Evolutionary conservation across 2,329 filamentous ascomycete genomes (phyloP), one percentile per base, ranked within the genome.

Genomic region (Fusarium citri): DNA sequence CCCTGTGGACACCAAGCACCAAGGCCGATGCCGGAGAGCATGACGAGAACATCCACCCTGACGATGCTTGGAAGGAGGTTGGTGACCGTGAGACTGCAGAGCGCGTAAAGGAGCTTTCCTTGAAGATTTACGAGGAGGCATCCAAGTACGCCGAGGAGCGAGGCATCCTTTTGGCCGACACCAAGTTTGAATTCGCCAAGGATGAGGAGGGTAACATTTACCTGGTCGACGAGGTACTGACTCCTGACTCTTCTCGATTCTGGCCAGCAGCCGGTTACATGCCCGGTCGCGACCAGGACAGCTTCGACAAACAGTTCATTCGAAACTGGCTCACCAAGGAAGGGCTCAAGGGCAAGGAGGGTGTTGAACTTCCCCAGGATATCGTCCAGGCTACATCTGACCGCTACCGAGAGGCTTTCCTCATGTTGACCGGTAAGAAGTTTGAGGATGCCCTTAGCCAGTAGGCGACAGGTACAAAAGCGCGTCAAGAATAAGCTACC

Each of bases 271-370:
- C 89, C 41, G 85, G 85, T 25, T 68, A 71, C 77, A 81, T 92
- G 55, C 68, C 64, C 20, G 94, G 94, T 1, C 85, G 85, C 62
- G 86, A 91, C 54, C 94, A 97, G 83, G 86, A 91, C 61, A 95
- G 92, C 80, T 95, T 94, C 71, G 94, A 97, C 78, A 98, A 98
- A 84, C 92, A 94, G 80, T 91, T 87, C 74, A 79, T 97, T 72
- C 85, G 94, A 46, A 91, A 97, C 81, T 97, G 93, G 92, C 79
- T 97, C 74, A 91, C 89, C 4, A 81, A 78, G 48, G 84, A 91
- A 64, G 92, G 91, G 1, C 78, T 96, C 11, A 77, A 77, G 74
- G 76, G 74, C 53, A 76, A 77, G 67, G 63, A 66, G n/a, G 66
- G 62, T 25, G 73, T 74, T 26, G 82, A 81, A 55, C 91, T 97